Evolutionary conservation across 352 stramenopile species (phyloP).

Genomic region (Phytophthora constricta): DNA sequence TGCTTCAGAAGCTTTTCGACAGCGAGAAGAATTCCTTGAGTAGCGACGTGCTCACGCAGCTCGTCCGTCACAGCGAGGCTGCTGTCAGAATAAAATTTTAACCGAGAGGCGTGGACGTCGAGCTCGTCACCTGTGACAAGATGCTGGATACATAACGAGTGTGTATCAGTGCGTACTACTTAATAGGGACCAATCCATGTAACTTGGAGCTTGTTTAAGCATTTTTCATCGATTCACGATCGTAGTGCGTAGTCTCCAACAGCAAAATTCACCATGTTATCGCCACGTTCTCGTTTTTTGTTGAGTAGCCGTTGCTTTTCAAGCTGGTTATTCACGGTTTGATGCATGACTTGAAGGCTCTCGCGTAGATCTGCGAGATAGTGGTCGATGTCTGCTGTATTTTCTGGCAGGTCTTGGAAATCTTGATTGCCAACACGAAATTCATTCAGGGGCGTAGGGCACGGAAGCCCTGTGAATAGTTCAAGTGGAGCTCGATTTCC

Average conservation of each 20-base stretch:
- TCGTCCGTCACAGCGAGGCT: too few species aligned
- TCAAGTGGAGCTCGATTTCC: slow-evolving; percentile 23
- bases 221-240: slow-evolving; percentile 16
- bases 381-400: neutral
- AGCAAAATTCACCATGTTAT: slow-evolving; percentile 19
- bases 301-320: slow-evolving; percentile 17
- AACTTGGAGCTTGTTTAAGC: slow-evolving; percentile 18
- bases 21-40: too few species aligned
- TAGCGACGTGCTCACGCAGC: too few species aligned
- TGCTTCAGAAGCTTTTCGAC: too few species aligned
- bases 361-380: neutral
- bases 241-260: slow-evolving; percentile 14
- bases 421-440: slow-evolving; percentile 4
- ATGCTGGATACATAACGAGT: slow-evolving; percentile 21
- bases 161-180: slow-evolving; percentile 4
- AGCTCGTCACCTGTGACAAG: slow-evolving; percentile 8
- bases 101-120: slow-evolving; percentile 13
- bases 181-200: slow-evolving; percentile 19
- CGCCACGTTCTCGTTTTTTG: slow-evolving; percentile 6
- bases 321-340: neutral
- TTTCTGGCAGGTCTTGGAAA: neutral
- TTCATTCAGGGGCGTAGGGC: slow-evolving; percentile 6
- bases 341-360: slow-evolving; percentile 11
- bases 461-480: slow-evolving; percentile 24
- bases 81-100: slow-evolving; percentile 31